Evolutionary conservation across 1,284 basidiomycete species (phyloP).

Genomic region (Anthracocystis setariae): DNA sequence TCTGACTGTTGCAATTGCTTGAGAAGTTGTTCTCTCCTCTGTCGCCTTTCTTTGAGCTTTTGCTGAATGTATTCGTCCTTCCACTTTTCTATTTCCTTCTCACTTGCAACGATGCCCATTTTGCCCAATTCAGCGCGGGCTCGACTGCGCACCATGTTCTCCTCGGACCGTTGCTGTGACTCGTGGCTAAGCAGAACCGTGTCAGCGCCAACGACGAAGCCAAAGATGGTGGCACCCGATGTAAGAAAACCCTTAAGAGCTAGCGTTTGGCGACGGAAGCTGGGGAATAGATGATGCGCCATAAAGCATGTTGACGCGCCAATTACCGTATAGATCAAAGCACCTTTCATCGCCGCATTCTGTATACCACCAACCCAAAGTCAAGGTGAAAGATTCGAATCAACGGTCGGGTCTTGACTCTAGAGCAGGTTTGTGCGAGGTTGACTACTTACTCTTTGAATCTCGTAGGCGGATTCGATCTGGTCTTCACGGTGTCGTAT

Average conservation of each 20-base stretch:
- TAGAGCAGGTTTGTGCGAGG: neutral
- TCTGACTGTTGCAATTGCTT: constrained; percentile 15
- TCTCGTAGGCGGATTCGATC: constrained; percentile 56
- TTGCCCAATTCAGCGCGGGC: constrained; percentile 56
- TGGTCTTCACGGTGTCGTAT: constrained; percentile 56
- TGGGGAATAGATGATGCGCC: constrained; percentile 60
- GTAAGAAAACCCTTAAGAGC: constrained; percentile 61
- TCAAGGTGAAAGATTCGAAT: no score
- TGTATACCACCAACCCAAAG: no score
- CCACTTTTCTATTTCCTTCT: constrained; percentile 62
- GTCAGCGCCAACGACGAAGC: constrained; percentile 61
- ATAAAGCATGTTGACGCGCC: constrained; percentile 51
- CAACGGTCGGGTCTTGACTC: no score
- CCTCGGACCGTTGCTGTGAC: constrained; percentile 50
- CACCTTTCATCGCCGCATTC: constrained; percentile 58
- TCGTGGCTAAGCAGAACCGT: constrained; percentile 59
- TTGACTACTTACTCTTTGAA: constrained; percentile 53
- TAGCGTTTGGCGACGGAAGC: constrained; percentile 57
- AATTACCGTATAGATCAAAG: constrained; percentile 45
- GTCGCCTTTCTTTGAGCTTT: constrained; percentile 43
- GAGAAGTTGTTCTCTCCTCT: constrained; percentile 24
- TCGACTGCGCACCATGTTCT: constrained; percentile 53
- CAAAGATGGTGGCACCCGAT: constrained; percentile 58
- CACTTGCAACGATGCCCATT: constrained; percentile 58
- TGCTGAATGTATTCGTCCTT: constrained; percentile 51